Evolutionary conservation across 768 basidiomycete species (phyloP).

Genomic region (Psilocybe cyanescens): DNA sequence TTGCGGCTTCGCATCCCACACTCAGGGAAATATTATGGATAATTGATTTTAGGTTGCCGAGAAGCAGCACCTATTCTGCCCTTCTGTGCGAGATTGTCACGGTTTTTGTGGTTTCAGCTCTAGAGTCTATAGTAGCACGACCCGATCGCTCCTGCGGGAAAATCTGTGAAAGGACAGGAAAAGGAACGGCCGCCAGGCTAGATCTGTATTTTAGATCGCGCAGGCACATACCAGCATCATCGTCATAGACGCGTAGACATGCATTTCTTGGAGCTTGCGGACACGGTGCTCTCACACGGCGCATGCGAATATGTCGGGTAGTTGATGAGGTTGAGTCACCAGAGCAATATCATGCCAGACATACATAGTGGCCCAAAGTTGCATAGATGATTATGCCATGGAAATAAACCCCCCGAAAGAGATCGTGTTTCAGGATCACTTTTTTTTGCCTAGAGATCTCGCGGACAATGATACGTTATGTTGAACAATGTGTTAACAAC

Average conservation of each 20-base stretch:
- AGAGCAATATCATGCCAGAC: background rate
- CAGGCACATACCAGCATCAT: slow-evolving; percentile 6
- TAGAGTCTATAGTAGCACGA: background rate
- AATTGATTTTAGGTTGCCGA: slow-evolving; percentile 17
- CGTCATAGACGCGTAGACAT: background rate
- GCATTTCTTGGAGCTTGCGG: background rate
- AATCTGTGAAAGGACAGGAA: slow-evolving; percentile 6
- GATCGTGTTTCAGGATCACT: slow-evolving; percentile 11
- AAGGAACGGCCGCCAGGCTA: slow-evolving; percentile 10
- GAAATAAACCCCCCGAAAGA: slow-evolving; percentile 10
- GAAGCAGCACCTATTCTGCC: slow-evolving; percentile 7
- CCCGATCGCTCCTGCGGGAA: slow-evolving; percentile 10
- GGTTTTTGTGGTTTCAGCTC: slow-evolving; percentile 1
- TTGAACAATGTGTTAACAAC: slow-evolving; percentile 12
- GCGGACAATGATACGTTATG: slow-evolving; percentile 2
- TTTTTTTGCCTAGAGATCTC: background rate
- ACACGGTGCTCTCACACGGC: slow-evolving; percentile 6
- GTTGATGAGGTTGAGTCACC: slow-evolving; percentile 14
- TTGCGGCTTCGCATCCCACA: slow-evolving; percentile 31
- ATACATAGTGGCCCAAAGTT: background rate
- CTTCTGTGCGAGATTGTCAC: slow-evolving; percentile 12
- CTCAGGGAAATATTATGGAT: slow-evolving; percentile 12
- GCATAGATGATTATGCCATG: slow-evolving; percentile 10
- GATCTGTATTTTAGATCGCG: slow-evolving; percentile 17
- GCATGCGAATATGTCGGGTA: slow-evolving; percentile 18